Evolutionary conservation across 1,284 basidiomycete genomes (phyloP).

Genomic region (Puccinia sorghi): DNA sequence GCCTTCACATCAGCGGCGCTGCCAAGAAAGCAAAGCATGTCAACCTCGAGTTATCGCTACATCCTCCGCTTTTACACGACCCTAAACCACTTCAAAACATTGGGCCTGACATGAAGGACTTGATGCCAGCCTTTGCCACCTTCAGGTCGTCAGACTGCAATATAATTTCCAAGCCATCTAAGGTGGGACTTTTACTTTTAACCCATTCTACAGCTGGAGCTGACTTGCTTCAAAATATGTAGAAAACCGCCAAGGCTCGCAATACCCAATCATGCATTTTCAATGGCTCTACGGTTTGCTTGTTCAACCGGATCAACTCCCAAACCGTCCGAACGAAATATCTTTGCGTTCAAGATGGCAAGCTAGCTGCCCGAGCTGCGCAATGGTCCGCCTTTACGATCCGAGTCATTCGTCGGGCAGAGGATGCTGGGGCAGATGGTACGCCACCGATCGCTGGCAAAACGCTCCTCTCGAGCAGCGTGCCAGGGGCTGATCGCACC

Average conservation of each 20-base stretch:
- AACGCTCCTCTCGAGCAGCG: constrained; percentile 40
- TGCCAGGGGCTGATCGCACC: constrained; percentile 67
- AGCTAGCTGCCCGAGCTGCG: constrained; percentile 79
- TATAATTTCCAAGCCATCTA: constrained; percentile 48
- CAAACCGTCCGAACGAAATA: constrained; percentile 97
- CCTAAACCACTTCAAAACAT: constrained; percentile 29
- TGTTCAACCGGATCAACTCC: constrained; percentile 94
- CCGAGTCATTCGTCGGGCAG: constrained; percentile 61
- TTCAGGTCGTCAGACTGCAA: constrained; percentile 50
- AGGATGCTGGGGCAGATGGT: constrained; percentile 52
- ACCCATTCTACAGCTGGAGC: constrained; percentile 20
- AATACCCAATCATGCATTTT: constrained; percentile 89
- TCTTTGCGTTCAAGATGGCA: constrained; percentile 82
- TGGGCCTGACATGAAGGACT: constrained; percentile 53
- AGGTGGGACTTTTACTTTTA: constrained; percentile 58
- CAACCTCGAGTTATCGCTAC: constrained; percentile 68
- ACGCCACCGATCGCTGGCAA: constrained; percentile 53
- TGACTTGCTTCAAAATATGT: constrained; percentile 74
- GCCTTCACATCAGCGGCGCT: constrained; percentile 80
- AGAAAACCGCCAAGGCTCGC: constrained; percentile 93
- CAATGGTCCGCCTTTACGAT: constrained; percentile 93
- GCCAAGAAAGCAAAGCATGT: constrained; percentile 81
- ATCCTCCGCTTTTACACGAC: constrained; percentile 47
- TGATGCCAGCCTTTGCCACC: constrained; percentile 36
- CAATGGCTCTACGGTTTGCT: constrained; percentile 82